Evolutionary conservation across 495 filamentous ascomycete genomes (phyloP), one percentile per base, ranked within the genome.

Genomic region (Letharia columbiana): DNA sequence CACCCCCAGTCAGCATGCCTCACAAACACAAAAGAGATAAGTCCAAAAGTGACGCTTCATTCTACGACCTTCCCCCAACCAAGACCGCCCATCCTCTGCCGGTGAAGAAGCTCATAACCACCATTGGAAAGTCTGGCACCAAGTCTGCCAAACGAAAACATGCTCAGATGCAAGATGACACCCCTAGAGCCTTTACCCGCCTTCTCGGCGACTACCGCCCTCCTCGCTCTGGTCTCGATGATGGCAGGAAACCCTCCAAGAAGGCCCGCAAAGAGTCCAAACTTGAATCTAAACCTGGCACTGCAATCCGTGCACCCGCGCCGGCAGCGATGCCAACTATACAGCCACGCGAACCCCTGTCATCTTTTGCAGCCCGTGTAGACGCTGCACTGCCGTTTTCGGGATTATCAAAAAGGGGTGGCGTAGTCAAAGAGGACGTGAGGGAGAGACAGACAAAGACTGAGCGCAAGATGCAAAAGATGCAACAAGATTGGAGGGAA

Each of bases 311-410:
- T 60, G 39, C 71, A 67, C 47, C 68, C 39, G 56, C 65, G 59
- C 62, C 41, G 4, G 28, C 61, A 3, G 73, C 76, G 10, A 68
- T 83, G 3, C 88, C 84, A 8, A 89, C 81, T 59, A 96, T 98
- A 61, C 79, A 84, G 15, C 91, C 92, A 0, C 89, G 90, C 28
- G 94, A 98, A 75, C 81, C 82, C 37, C 78, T 98, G 66, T 85
- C 85, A 2, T 90, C 94, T 64, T 98, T 96, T 73, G 78, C 84
- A 4, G 87, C 89, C 49, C 86, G 94, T 9, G 94, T 98, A 11
- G 88, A 98, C 71, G 88, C 90, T 39, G 87, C 90, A 3, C 77
- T 98, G 33, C 94, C 94, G 0, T 74, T 98, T 13, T 77, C 84
- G 23, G 83, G 81, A 0, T 76, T 89, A 67, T 83, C 87, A 28